Evolutionary conservation across 2,329 filamentous ascomycete species (phyloP).

Genomic region (Fusarium avenaceum): DNA sequence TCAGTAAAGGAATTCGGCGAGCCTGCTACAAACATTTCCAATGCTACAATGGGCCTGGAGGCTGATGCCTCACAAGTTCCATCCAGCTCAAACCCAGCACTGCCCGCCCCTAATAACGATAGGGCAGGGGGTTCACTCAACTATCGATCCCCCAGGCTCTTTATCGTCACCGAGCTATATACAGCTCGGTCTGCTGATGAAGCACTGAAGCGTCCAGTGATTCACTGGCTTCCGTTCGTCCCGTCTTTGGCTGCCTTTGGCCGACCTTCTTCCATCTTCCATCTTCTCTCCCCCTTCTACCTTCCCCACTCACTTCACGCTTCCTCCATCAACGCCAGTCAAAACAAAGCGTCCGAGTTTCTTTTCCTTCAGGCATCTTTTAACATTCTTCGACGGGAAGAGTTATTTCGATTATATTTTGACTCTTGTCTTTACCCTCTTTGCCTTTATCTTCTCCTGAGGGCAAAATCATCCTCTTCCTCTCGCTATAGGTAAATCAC

Average conservation of each 20-base stretch:
- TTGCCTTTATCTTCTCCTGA: background rate
- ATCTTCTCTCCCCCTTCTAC: conserved; percentile 1
- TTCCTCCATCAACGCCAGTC: conserved; percentile 6
- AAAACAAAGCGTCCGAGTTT: conserved; percentile 4
- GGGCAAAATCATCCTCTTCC: background rate
- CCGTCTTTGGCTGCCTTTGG: background rate
- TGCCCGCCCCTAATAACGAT: conserved; percentile 3
- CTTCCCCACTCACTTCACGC: background rate
- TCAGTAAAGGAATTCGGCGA: background rate
- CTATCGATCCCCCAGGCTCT: background rate
- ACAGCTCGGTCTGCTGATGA: background rate
- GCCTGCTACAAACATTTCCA: background rate
- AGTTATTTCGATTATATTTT: background rate
- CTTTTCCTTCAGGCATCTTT: background rate
- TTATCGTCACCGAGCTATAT: background rate
- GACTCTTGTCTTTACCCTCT: background rate
- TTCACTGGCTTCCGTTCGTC: conserved; percentile 1
- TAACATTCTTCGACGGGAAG: background rate
- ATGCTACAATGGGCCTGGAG: background rate
- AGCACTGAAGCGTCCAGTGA: background rate
- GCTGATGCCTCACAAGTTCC: too few relatives aligned
- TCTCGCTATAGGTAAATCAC: conserved; percentile 2
- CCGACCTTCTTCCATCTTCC: conserved; percentile 4
- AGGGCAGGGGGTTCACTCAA: conserved; percentile 1
- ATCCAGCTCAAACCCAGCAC: conserved; percentile 1